Evolutionary conservation across 768 basidiomycete genomes (phyloP).

Genomic region (Xerocomellus dryophilus): DNA sequence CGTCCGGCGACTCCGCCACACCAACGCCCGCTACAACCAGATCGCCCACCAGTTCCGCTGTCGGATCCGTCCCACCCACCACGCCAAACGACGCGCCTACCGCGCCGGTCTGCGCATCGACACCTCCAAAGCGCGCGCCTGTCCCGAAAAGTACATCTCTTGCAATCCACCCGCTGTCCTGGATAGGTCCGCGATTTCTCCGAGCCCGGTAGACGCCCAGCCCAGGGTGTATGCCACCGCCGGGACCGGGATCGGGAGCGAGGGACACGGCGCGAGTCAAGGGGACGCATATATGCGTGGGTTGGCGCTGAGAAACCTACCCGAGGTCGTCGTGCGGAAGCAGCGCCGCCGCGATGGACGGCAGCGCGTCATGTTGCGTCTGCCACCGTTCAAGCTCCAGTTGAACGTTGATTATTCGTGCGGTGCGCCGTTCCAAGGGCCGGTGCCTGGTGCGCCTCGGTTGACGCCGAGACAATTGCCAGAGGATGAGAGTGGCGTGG

Average conservation of each 20-base stretch:
- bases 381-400: slow-evolving; percentile 13
- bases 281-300: slow-evolving; percentile 15
- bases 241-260: neutral
- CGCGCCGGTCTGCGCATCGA: slow-evolving; percentile 44
- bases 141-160: slow-evolving; percentile 41
- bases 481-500: slow-evolving; percentile 20
- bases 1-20: slow-evolving; percentile 39
- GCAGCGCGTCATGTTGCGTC: neutral
- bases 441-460: slow-evolving; percentile 26
- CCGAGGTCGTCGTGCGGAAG: slow-evolving; percentile 7
- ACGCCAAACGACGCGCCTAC: slow-evolving; percentile 47
- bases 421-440: neutral
- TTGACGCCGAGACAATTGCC: slow-evolving; percentile 25
- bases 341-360: neutral
- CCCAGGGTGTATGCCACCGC: neutral
- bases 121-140: slow-evolving; percentile 39
- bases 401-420: neutral
- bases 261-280: neutral
- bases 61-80: slow-evolving; percentile 37
- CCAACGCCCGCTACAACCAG: slow-evolving; percentile 42
- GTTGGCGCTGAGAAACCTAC: neutral
- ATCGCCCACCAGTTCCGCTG: slow-evolving; percentile 41
- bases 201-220: slow-evolving; percentile 17
- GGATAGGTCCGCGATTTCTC: slow-evolving; percentile 35
- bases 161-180: slow-evolving; percentile 6